These are phyloP conservation scores for Dactylella cylindrospora DNA, from an alignment of 2,329 filamentous ascomycete species.

Conservation along the genomic window DNA sequence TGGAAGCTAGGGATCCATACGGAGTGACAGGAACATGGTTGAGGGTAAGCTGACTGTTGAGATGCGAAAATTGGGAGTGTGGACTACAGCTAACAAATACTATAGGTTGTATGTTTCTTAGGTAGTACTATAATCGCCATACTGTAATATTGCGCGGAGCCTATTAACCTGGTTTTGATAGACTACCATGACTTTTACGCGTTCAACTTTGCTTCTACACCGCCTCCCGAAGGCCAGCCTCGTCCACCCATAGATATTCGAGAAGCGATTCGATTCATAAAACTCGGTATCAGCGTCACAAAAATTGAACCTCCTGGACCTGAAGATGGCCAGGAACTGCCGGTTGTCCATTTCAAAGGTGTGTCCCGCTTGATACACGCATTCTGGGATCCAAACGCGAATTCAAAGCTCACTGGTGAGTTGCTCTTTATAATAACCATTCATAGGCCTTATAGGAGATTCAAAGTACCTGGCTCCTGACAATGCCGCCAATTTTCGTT, in stretches of 20 bases:
- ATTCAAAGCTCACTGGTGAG: constrained; percentile 66
- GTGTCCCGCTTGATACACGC: constrained; percentile 64
- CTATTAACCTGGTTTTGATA: constrained; percentile 54
- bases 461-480: constrained; percentile 19
- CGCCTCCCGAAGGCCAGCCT: constrained; percentile 54
- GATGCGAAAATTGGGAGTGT: no score
- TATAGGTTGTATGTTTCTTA: constrained; percentile 55
- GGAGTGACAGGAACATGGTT: constrained; percentile 71
- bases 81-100: no score
- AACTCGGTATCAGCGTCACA: constrained; percentile 67
- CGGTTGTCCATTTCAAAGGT: constrained; percentile 70
- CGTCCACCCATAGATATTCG: constrained; percentile 61
- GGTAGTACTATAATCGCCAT: constrained; percentile 49
- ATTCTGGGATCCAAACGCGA: constrained; percentile 68
- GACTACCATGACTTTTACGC: constrained; percentile 72
- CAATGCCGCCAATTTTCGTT: constrained; percentile 24
- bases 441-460: constrained; percentile 30
- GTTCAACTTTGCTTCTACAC: constrained; percentile 66
- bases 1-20: constrained; percentile 67
- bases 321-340: constrained; percentile 61
- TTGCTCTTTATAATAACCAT: constrained; percentile 47
- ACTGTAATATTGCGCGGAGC: not conserved
- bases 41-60: constrained; percentile 59
- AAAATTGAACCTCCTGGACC: constrained; percentile 62
- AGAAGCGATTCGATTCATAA: constrained; percentile 70